Conservation (phyloP, 352 stramenopile genomes). For the Globisporangium splendens region DNA sequence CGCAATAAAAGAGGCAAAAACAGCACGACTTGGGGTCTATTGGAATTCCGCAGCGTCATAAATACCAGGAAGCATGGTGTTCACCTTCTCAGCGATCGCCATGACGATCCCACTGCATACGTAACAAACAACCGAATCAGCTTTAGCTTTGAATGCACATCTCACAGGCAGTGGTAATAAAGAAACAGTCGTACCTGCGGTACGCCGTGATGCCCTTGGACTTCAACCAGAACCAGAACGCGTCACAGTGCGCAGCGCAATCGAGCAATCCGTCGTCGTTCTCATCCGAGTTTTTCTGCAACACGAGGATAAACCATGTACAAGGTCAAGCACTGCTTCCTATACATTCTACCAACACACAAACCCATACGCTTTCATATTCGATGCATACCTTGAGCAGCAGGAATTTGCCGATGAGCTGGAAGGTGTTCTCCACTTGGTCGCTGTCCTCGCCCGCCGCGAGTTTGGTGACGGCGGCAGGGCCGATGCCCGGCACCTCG, state of each 20-base stretch:
- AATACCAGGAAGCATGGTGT: slow-evolving; percentile 95
- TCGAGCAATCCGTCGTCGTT: slow-evolving; percentile 88
- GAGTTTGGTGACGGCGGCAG: slow-evolving; percentile 87
- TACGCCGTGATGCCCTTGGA: slow-evolving; percentile 93
- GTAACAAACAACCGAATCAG: slow-evolving; percentile 4
- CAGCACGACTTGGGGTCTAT: slow-evolving; percentile 34
- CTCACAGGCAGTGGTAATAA: too few species aligned
- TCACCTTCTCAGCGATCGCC: slow-evolving; percentile 96
- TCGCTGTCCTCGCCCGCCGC: slow-evolving; percentile 77
- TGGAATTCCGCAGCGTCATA: slow-evolving; percentile 95
- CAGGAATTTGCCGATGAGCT: slow-evolving; percentile 95
- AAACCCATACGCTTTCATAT: too few species aligned
- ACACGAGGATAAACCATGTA: neutral
- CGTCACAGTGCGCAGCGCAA: slow-evolving; percentile 93
- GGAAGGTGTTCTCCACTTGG: slow-evolving; percentile 95
- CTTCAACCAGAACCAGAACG: slow-evolving; percentile 97
- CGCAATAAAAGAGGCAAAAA: slow-evolving; percentile 16
- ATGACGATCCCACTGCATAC: slow-evolving; percentile 92
- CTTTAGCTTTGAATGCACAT: too few species aligned
- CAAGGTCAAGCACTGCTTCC: slow-evolving; percentile 21
- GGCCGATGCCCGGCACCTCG: slow-evolving; percentile 94
- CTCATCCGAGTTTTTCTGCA: slow-evolving; percentile 78
- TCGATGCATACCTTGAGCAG: slow-evolving; percentile 84
- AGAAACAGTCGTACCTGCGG: slow-evolving; percentile 56
- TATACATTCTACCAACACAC: too few species aligned